Evolutionary conservation across 2,329 filamentous ascomycete species (phyloP).

Genomic region (Harringtonia lauricola): DNA sequence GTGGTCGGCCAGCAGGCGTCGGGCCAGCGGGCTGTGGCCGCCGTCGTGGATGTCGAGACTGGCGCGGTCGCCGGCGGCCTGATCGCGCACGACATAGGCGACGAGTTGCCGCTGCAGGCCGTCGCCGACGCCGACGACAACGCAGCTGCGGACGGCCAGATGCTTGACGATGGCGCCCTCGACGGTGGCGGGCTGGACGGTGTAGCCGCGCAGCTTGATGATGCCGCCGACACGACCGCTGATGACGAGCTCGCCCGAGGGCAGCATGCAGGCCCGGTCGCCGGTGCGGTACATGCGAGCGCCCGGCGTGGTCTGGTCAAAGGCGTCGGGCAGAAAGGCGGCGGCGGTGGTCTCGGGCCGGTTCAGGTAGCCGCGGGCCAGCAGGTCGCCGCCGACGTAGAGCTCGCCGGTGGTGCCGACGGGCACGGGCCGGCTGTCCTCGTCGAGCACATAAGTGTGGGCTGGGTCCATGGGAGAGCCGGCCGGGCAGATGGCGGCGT

Average conservation of each 20-base stretch:
- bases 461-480: slow-evolving; percentile 57
- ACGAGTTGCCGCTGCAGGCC: slow-evolving; percentile 66
- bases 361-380: slow-evolving; percentile 70
- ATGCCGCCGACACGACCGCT: slow-evolving; percentile 66
- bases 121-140: slow-evolving; percentile 63
- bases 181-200: slow-evolving; percentile 65
- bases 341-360: slow-evolving; percentile 67
- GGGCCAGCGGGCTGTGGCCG: slow-evolving; percentile 59
- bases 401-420: slow-evolving; percentile 58
- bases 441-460: slow-evolving; percentile 63
- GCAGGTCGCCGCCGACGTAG: slow-evolving; percentile 60
- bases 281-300: slow-evolving; percentile 67
- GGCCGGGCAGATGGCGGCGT: slow-evolving; percentile 54
- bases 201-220: slow-evolving; percentile 74
- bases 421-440: slow-evolving; percentile 52
- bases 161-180: slow-evolving; percentile 61
- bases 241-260: slow-evolving; percentile 61
- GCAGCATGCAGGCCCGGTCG: slow-evolving; percentile 56
- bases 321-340: slow-evolving; percentile 58
- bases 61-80: slow-evolving; percentile 43
- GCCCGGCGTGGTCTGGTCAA: slow-evolving; percentile 39
- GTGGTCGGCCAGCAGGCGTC: slow-evolving; percentile 51
- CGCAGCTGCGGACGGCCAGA: slow-evolving; percentile 60
- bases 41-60: slow-evolving; percentile 56
- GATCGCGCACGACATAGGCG: slow-evolving; percentile 63